phyloP scores from a whole-genome alignment of 352 stramenopile genomes.

The Globisporangium uncinulatum region DNA sequence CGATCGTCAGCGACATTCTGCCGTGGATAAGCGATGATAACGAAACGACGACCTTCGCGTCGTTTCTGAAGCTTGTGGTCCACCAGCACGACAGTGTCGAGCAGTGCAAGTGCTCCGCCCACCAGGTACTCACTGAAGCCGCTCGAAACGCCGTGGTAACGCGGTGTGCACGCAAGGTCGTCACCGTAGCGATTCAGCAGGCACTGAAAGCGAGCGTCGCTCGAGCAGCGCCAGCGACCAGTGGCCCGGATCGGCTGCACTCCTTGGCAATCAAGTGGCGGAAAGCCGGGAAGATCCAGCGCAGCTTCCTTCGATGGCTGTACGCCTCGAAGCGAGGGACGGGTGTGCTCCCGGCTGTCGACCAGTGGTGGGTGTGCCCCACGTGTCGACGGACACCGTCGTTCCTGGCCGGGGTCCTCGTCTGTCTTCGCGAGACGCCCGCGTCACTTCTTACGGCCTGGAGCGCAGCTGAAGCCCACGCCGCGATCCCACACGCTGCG shows the following conservation, averaged over 20 bases:
- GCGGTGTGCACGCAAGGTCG: constrained; percentile 1
- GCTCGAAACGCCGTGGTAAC: background rate
- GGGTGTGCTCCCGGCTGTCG: background rate
- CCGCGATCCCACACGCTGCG: background rate
- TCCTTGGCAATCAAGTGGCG: constrained; percentile 10
- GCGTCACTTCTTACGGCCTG: background rate
- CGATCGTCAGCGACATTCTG: constrained; percentile 2
- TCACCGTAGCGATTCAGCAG: background rate
- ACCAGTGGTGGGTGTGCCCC: constrained; percentile 4
- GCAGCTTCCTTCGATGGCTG: constrained; percentile 19
- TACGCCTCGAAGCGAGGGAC: constrained; percentile 11
- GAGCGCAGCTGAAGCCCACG: background rate
- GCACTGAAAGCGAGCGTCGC: background rate
- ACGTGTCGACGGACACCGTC: constrained; percentile 7
- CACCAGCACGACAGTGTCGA: background rate
- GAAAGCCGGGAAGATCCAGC: constrained; percentile 22
- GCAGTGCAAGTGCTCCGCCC: background rate
- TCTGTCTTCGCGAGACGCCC: constrained; percentile 3
- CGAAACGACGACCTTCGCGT: background rate
- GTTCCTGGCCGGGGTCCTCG: constrained; percentile 14
- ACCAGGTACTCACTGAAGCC: background rate
- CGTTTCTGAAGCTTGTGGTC: constrained; percentile 1
- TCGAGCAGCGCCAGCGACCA: background rate
- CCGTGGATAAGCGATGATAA: background rate
- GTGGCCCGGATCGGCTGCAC: constrained; percentile 1